These are phyloP conservation scores for Hylodesmum podocarpum DNA, from an alignment of 306 rosid genomes.

Conservation along the genomic window DNA sequence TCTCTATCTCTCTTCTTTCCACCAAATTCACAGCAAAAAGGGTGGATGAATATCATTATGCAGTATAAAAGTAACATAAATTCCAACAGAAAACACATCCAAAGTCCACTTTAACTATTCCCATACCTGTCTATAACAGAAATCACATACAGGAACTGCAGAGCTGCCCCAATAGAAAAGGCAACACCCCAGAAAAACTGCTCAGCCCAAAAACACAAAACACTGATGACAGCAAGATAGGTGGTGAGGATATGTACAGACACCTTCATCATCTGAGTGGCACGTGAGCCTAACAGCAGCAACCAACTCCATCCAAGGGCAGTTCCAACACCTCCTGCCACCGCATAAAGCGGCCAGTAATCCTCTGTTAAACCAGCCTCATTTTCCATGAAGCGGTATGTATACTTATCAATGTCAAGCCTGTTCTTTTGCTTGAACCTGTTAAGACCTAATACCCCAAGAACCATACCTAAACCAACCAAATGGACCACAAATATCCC, in stretches of 20 bases:
- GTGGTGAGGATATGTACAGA: slow-evolving; percentile 93
- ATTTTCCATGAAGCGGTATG: slow-evolving; percentile 55
- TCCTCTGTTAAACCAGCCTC: slow-evolving; percentile 69
- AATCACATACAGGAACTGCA: slow-evolving; percentile 85
- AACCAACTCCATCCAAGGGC: slow-evolving; percentile 87
- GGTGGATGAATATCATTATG: no score
- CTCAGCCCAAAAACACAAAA: slow-evolving; percentile 84
- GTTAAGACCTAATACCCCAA: slow-evolving; percentile 72
- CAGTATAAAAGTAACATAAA: neutral
- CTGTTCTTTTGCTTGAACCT: slow-evolving; percentile 76
- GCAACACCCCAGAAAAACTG: slow-evolving; percentile 93
- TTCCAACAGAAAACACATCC: slow-evolving; percentile 14
- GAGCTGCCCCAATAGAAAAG: slow-evolving; percentile 72
- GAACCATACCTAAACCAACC: slow-evolving; percentile 62
- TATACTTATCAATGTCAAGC: slow-evolving; percentile 76
- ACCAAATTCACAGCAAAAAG: no score
- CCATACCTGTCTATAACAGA: slow-evolving; percentile 85
- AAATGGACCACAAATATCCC: slow-evolving; percentile 69
- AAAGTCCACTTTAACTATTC: neutral
- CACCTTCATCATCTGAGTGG: slow-evolving; percentile 80
- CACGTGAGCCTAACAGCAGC: slow-evolving; percentile 71
- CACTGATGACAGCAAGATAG: slow-evolving; percentile 92
- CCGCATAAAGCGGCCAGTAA: slow-evolving; percentile 87
- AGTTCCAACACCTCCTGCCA: slow-evolving; percentile 81
- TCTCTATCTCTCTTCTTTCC: no score